Evolutionary conservation across 345 rosid genomes (phyloP).

Genomic region (Aegle marmelos): DNA sequence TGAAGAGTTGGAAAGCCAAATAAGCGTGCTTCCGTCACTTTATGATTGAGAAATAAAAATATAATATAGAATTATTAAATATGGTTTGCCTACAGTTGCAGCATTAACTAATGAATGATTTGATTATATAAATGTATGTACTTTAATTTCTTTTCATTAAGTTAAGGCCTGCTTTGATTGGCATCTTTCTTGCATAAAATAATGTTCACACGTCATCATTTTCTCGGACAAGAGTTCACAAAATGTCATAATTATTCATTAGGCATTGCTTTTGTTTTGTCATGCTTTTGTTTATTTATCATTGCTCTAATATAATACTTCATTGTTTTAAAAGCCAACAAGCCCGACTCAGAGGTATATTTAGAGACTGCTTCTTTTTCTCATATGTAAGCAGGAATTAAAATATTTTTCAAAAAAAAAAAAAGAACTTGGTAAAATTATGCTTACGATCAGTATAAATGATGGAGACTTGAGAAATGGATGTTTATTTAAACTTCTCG

Average conservation of each 20-base stretch:
- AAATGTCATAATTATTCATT: neutral
- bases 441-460: too few relatives aligned
- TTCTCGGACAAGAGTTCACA: neutral
- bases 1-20: conserved; percentile 16
- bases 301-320: too few relatives aligned
- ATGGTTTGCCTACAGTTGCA: neutral
- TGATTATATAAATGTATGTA: neutral
- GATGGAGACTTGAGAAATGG: too few relatives aligned
- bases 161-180: conserved; percentile 11
- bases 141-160: conserved; percentile 1
- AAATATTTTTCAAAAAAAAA: too few relatives aligned
- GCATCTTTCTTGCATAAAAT: conserved; percentile 10
- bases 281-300: too few relatives aligned
- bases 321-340: neutral
- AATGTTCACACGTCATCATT: neutral
- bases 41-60: neutral
- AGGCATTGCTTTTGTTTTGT: too few relatives aligned
- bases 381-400: too few relatives aligned
- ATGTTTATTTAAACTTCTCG: too few relatives aligned
- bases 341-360: neutral
- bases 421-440: too few relatives aligned
- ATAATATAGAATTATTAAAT: neutral
- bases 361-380: too few relatives aligned
- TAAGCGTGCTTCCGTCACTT: conserved; percentile 17
- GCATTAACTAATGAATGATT: neutral